These are phyloP conservation scores for Kodamaea kakaduensis DNA, from an alignment of 805 yeast species.

Conservation along the genomic window DNA sequence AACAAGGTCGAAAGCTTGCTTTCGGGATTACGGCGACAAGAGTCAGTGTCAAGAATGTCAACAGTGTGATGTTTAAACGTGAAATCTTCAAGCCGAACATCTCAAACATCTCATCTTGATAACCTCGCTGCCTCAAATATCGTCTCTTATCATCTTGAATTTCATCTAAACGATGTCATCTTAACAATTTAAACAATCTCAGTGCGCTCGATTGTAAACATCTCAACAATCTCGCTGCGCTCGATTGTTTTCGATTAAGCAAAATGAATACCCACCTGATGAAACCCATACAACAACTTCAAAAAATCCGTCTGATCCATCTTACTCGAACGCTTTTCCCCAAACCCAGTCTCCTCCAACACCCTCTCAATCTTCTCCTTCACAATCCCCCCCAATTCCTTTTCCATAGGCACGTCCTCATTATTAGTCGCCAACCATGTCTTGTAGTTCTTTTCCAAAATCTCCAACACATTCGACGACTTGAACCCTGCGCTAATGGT, in stretches of 20 bases:
- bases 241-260: constrained; percentile 43
- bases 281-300: constrained; percentile 83
- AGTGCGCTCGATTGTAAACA: no score
- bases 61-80: no score
- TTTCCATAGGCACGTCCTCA: constrained; percentile 40
- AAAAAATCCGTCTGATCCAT: constrained; percentile 94
- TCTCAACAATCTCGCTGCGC: neutral
- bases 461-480: constrained; percentile 70
- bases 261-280: constrained; percentile 95
- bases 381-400: constrained; percentile 44
- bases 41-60: no score
- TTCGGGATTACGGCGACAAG: no score
- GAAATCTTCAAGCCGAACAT: no score
- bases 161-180: no score
- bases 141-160: no score
- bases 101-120: no score
- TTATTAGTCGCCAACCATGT: constrained; percentile 60
- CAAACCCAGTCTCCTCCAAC: constrained; percentile 70
- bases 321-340: constrained; percentile 87
- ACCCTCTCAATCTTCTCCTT: constrained; percentile 71
- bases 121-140: no score
- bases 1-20: no score
- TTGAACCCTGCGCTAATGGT: constrained; percentile 92
- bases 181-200: no score
- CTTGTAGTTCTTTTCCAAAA: constrained; percentile 84